Conservation (phyloP, 2,329 filamentous ascomycete species). For the Aspergillus sp. region DNA sequence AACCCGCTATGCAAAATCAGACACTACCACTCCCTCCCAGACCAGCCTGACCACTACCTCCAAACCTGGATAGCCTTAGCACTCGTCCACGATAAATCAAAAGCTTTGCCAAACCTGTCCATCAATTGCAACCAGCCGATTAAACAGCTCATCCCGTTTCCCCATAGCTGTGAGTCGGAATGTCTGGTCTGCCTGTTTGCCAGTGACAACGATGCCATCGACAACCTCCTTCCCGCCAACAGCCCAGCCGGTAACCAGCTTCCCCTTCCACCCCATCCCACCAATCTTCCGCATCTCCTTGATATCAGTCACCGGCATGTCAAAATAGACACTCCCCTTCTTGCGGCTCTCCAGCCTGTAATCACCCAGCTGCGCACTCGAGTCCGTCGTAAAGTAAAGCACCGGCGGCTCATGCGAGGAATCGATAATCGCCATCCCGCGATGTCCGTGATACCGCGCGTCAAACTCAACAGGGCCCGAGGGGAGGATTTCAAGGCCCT, state of each 20-base stretch:
- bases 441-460: constrained; percentile 67
- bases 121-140: constrained; percentile 75
- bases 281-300: constrained; percentile 74
- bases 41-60: neutral
- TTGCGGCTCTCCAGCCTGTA: constrained; percentile 52
- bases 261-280: constrained; percentile 81
- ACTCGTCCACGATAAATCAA: neutral
- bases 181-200: constrained; percentile 52
- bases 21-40: neutral
- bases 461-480: constrained; percentile 73
- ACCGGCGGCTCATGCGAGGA: constrained; percentile 40
- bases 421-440: constrained; percentile 69
- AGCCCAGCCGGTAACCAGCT: constrained; percentile 78
- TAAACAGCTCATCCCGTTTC: constrained; percentile 76
- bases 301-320: constrained; percentile 69
- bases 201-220: constrained; percentile 70
- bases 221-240: constrained; percentile 67
- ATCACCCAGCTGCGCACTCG: constrained; percentile 34
- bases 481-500: constrained; percentile 51
- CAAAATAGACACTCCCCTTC: constrained; percentile 64
- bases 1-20: neutral
- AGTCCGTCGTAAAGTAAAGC: constrained; percentile 61
- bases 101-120: constrained; percentile 68
- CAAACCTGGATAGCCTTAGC: constrained; percentile 3
- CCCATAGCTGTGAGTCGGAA: constrained; percentile 70